These are phyloP conservation scores for Styphnolobium japonicum DNA, from an alignment of 306 rosid genomes.

Conservation along the genomic window DNA sequence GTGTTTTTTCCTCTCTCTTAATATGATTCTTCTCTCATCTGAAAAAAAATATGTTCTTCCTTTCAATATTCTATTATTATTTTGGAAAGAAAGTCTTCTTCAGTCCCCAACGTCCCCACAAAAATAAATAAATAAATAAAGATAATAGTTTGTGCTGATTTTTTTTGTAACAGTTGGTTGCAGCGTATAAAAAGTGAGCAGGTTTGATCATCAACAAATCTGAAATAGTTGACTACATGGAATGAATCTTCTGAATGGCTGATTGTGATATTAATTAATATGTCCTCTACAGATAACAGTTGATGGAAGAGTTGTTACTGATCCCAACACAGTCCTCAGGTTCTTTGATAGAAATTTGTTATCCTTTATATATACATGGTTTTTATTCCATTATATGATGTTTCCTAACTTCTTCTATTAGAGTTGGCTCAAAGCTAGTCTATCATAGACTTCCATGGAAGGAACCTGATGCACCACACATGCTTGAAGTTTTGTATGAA, in stretches of 20 bases:
- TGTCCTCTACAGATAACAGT: slow-evolving; percentile 62
- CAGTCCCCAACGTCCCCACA: not conserved
- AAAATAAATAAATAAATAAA: not conserved
- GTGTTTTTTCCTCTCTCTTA: not conserved
- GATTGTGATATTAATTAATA: slow-evolving; percentile 24
- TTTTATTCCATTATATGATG: not conserved
- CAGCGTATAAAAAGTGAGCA: slow-evolving; percentile 78
- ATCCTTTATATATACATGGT: not conserved
- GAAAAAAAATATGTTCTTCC: no score
- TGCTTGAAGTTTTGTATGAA: slow-evolving; percentile 63
- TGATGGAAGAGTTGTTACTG: slow-evolving; percentile 59
- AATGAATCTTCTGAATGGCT: not conserved
- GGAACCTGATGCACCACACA: slow-evolving; percentile 78
- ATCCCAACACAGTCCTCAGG: slow-evolving; percentile 69
- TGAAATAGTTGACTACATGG: slow-evolving; percentile 3
- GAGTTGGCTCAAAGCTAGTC: slow-evolving; percentile 62
- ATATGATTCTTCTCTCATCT: not conserved
- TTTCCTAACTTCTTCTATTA: slow-evolving; percentile 15
- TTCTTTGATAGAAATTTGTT: slow-evolving; percentile 15
- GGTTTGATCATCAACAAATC: slow-evolving; percentile 49
- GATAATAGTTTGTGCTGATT: slow-evolving; percentile 23
- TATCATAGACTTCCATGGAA: slow-evolving; percentile 92
- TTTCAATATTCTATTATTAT: not conserved
- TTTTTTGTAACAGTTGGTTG: slow-evolving; percentile 82
- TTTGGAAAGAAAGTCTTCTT: not conserved